Evolutionary conservation across 139 green algal species (phyloP).

Genomic region (Pseudopediastrum boryanum): DNA sequence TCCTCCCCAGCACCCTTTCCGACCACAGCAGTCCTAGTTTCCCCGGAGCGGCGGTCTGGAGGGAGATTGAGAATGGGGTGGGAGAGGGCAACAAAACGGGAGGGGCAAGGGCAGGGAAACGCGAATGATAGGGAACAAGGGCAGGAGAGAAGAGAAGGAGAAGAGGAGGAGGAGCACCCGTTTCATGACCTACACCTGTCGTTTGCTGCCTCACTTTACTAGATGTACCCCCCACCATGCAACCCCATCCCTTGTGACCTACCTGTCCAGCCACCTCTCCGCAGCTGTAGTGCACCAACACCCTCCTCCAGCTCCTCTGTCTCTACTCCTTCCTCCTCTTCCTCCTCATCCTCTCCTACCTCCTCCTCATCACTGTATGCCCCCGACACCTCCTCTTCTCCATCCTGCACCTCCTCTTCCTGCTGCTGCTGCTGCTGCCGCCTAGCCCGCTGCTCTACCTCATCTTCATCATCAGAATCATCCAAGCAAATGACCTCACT

Average conservation of each 20-base stretch:
- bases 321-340: constrained; percentile 5
- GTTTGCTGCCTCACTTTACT: too few relatives aligned
- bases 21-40: too few relatives aligned
- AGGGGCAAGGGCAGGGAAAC: not conserved
- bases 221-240: too few relatives aligned
- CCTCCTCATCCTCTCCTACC: not conserved
- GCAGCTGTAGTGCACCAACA: not conserved
- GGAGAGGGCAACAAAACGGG: not conserved
- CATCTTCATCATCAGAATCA: not conserved
- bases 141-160: not conserved
- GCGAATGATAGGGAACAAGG: too few relatives aligned
- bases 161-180: not conserved
- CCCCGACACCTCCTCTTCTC: not conserved
- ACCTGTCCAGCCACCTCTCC: not conserved
- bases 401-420: not conserved
- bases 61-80: not conserved
- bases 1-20: too few relatives aligned
- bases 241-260: not conserved
- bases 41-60: too few relatives aligned
- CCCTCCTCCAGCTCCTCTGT: not conserved
- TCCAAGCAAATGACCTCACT: not conserved
- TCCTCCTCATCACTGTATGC: not conserved
- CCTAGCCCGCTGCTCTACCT: constrained; percentile 13
- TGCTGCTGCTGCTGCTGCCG: constrained; percentile 21
- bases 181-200: not conserved